phyloP scores from a whole-genome alignment of 2,329 filamentous ascomycete species.

The Phoma sp. region DNA sequence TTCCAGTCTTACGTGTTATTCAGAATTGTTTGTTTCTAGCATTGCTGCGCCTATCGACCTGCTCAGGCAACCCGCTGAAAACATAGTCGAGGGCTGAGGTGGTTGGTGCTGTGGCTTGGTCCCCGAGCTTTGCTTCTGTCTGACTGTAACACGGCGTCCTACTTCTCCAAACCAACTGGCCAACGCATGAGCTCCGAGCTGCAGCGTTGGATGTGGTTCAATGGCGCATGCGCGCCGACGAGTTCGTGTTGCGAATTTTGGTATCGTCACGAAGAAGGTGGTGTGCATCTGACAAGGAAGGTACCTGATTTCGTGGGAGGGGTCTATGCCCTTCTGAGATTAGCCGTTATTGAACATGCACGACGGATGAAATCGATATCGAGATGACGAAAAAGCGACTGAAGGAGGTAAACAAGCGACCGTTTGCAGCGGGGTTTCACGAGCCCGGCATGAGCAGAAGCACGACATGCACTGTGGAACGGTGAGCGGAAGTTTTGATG shows the following conservation, averaged over 20 bases:
- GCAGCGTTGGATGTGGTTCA: conserved; percentile 7
- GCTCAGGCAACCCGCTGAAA: neutral
- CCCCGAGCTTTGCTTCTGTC: conserved; percentile 1
- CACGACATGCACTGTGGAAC: conserved; percentile 13
- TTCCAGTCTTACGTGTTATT: neutral
- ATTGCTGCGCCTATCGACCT: neutral
- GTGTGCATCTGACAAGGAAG: conserved; percentile 13
- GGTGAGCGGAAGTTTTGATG: conserved; percentile 9
- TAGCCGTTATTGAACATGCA: conserved; percentile 15
- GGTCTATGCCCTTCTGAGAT: neutral
- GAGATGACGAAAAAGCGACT: conserved; percentile 7
- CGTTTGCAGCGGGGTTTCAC: conserved; percentile 15
- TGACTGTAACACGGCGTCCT: neutral
- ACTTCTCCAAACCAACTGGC: neutral
- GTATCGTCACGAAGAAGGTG: conserved; percentile 9
- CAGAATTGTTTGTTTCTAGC: neutral
- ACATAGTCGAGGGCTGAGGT: neutral
- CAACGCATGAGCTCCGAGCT: neutral
- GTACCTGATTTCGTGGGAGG: conserved; percentile 3
- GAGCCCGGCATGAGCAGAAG: conserved; percentile 2
- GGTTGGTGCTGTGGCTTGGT: conserved; percentile 10
- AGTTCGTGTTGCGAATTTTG: neutral
- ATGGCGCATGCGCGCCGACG: neutral
- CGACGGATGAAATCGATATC: conserved; percentile 11
- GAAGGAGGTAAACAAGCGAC: conserved; percentile 15